phyloP scores from a whole-genome alignment of 2,329 filamentous ascomycete genomes.

The Didymella arachidicola region DNA sequence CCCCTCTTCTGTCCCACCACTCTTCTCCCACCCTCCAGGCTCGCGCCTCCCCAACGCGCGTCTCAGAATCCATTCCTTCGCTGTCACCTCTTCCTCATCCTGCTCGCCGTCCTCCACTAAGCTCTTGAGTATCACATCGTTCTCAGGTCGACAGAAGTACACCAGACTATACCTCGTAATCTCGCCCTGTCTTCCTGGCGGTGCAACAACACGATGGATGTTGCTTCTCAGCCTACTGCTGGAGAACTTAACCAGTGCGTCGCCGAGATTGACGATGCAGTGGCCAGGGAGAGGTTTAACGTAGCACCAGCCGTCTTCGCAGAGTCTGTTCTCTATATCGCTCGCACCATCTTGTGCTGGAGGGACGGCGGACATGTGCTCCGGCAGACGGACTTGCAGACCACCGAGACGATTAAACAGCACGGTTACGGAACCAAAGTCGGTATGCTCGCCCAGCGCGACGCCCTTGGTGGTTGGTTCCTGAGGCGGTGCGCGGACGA shows the following conservation, averaged over 20 bases:
- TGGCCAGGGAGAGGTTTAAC: slow-evolving; percentile 61
- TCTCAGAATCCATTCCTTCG: slow-evolving; percentile 56
- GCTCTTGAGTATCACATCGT: slow-evolving; percentile 35
- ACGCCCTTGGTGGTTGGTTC: slow-evolving; percentile 28
- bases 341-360: not conserved
- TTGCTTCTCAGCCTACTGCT: slow-evolving; percentile 52
- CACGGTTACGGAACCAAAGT: slow-evolving; percentile 64
- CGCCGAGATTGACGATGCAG: slow-evolving; percentile 59
- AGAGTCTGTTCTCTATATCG: slow-evolving; percentile 23
- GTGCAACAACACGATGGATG: slow-evolving; percentile 59
- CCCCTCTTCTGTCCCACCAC: slow-evolving; percentile 45
- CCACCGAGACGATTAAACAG: slow-evolving; percentile 65
- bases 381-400: slow-evolving; percentile 60
- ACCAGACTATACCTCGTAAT: slow-evolving; percentile 59
- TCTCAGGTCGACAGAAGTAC: slow-evolving; percentile 61
- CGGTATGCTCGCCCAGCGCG: slow-evolving; percentile 62
- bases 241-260: slow-evolving; percentile 57
- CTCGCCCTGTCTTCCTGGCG: slow-evolving; percentile 56
- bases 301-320: slow-evolving; percentile 58
- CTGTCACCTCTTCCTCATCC: slow-evolving; percentile 45
- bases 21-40: slow-evolving; percentile 41
- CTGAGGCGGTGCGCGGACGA: slow-evolving; percentile 60
- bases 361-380: slow-evolving; percentile 27
- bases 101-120: slow-evolving; percentile 38
- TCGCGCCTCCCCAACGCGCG: slow-evolving; percentile 50